These are phyloP conservation scores for Trifolium dubium DNA, from an alignment of 306 rosid species.

Conservation along the genomic window DNA sequence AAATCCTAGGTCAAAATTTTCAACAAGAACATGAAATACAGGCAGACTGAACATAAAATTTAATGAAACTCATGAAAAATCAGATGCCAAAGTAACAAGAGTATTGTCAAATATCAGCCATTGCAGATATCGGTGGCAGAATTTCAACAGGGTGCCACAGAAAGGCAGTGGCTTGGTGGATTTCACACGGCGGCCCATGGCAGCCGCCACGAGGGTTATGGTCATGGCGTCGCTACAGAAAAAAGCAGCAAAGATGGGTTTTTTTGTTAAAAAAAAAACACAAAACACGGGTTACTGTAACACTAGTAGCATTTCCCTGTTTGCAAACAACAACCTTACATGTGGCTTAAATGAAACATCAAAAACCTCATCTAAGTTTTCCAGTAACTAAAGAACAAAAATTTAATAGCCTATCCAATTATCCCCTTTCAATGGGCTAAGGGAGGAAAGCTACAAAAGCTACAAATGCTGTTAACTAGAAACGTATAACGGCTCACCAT, in stretches of 20 bases:
- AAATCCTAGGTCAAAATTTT: constrained; percentile 29
- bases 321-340: constrained; percentile 1
- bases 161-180: too few relatives aligned
- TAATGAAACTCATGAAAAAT: background rate
- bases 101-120: too few relatives aligned
- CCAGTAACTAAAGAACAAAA: constrained; percentile 15
- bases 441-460: constrained; percentile 1
- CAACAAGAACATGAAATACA: constrained; percentile 25
- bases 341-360: constrained; percentile 9
- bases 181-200: too few relatives aligned
- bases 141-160: too few relatives aligned
- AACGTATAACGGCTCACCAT: background rate
- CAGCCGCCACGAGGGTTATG: too few relatives aligned
- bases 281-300: too few relatives aligned
- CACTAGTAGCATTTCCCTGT: constrained; percentile 16
- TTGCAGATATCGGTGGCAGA: too few relatives aligned
- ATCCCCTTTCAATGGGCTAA: background rate
- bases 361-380: constrained; percentile 9
- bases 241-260: too few relatives aligned
- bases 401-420: background rate
- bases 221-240: too few relatives aligned
- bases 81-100: constrained; percentile 13
- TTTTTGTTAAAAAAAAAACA: too few relatives aligned
- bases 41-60: constrained; percentile 14
- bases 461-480: background rate